Evolutionary conservation across 129 eudicot genomes (phyloP), one percentile per base, ranked within the genome.

Genomic region (Kitagawia praeruptora): DNA sequence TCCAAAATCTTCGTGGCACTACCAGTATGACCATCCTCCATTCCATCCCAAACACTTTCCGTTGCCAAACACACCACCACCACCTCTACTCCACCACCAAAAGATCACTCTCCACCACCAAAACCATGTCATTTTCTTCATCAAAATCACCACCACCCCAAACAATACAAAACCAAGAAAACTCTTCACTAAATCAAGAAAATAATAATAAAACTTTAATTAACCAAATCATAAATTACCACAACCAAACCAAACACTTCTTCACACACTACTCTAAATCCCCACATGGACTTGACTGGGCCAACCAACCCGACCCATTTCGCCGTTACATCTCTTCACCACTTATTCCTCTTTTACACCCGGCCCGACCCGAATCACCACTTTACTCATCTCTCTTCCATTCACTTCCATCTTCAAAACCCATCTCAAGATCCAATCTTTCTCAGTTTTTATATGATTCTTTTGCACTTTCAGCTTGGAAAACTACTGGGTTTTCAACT

Each of bases 291-390:
- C 94, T 96, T 45, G 98, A 92, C 81, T 90, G 99, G 99, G 91
- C 88, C 23, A 96, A 92, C 79, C 99, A 95, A 74, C 99, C 99
- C 81, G 87, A 92, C 85, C 98, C 98, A 38, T 96, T 96, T 81
- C 94, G 98, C 84, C 93, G 96, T 82, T 96, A 90, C 87, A 53
- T 83, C 82, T 70, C 91, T 79, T 76, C 97, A 80, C 95, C 95
- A 0, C 78, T 89, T 81, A 80, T 85, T 80, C 90, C 90, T 47
- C 93, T 96, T 78, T 81, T 80, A 76, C 99, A 89, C 86, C 85
- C 88, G 6, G 27, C 80, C 6, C 44, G 73, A 46, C 80, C 83
- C 81, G 48, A n/a, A 37, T 18, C 88, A 23, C 93, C 90, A 19
- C 80, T 66, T 3, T 92, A 92, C 83, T 56, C 83, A 69, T 82